phyloP scores from a whole-genome alignment of 2,329 filamentous ascomycete species.

The Diaporthe sp. region DNA sequence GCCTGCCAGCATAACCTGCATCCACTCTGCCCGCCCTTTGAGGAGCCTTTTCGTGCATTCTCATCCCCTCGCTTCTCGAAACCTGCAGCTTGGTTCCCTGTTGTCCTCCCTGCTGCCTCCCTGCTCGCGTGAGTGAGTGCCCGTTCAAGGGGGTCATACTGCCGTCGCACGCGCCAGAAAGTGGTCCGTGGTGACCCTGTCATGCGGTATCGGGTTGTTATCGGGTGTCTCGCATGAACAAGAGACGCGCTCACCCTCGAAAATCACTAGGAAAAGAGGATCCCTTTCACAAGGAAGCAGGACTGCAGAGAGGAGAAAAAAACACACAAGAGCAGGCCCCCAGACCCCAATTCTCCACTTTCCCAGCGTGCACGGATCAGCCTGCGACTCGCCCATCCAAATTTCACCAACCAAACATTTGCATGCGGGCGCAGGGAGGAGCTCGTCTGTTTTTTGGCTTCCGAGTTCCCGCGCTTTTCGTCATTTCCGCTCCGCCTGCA shows the following conservation, averaged over 20 bases:
- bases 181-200: constrained; percentile 26
- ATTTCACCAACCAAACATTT: constrained; percentile 18
- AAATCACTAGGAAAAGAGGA: background rate
- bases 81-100: constrained; percentile 26
- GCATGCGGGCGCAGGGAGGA: constrained; percentile 1
- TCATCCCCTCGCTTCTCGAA: constrained; percentile 23
- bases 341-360: constrained; percentile 21
- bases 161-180: constrained; percentile 27
- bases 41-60: constrained; percentile 10
- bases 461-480: constrained; percentile 34
- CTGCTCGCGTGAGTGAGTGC: constrained; percentile 20
- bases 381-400: constrained; percentile 17
- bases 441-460: constrained; percentile 29
- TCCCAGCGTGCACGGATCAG: constrained; percentile 15
- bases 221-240: constrained; percentile 30
- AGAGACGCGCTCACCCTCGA: constrained; percentile 25
- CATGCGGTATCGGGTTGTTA: constrained; percentile 22
- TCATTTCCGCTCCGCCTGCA: constrained; percentile 27
- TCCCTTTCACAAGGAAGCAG: background rate
- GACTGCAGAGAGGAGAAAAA: background rate
- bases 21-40: constrained; percentile 7
- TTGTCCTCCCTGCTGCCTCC: constrained; percentile 2
- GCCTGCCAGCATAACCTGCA: constrained; percentile 11
- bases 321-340: no score
- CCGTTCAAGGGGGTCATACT: constrained; percentile 34